A percentile compares a stretch with the other conserved stretches of the same genome.
These are phyloP conservation scores for Colletotrichum eleusines DNA, from an alignment of 2,329 filamentous ascomycete genomes.

Conservation along the genomic window DNA sequence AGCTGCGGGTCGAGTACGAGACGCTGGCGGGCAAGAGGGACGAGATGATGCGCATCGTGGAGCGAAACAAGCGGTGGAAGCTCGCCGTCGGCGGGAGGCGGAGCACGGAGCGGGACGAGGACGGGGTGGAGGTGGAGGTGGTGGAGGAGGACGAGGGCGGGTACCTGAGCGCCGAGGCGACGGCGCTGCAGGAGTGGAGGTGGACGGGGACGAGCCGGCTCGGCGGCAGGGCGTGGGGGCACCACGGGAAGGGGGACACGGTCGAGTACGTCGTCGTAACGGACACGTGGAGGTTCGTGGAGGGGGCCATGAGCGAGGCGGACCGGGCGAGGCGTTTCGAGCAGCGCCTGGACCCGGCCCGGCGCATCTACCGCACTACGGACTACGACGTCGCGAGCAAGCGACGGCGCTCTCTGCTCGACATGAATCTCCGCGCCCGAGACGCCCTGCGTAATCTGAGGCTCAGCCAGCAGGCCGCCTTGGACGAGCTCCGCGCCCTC, in stretches of 20 bases:
- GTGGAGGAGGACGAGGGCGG: conserved; percentile 10
- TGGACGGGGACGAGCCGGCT: conserved; percentile 29
- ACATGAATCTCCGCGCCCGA: background rate
- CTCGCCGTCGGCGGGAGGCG: conserved; percentile 3
- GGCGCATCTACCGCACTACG: background rate
- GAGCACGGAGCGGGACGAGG: background rate
- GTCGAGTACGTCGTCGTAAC: conserved; percentile 35
- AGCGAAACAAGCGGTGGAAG: conserved; percentile 39
- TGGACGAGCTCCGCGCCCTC: too few relatives aligned
- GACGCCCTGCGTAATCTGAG: background rate
- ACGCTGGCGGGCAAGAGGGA: conserved; percentile 58
- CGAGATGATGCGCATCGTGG: conserved; percentile 59
- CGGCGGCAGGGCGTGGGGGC: conserved; percentile 16
- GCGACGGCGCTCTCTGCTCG: too few relatives aligned
- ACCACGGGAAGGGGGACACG: conserved; percentile 25
- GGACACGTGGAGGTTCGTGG: conserved; percentile 27
- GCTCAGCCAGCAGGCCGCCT: too few relatives aligned
- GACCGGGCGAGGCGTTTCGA: conserved; percentile 12
- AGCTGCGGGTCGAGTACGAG: conserved; percentile 61
- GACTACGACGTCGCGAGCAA: background rate
- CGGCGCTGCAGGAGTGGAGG: conserved; percentile 22
- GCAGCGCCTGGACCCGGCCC: too few relatives aligned
- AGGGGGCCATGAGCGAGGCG: conserved; percentile 18
- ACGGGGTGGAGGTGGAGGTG: background rate
- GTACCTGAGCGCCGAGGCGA: conserved; percentile 24